Conservation (phyloP, 2,329 filamentous ascomycete genomes). For the Trichoderma koningiopsis region DNA sequence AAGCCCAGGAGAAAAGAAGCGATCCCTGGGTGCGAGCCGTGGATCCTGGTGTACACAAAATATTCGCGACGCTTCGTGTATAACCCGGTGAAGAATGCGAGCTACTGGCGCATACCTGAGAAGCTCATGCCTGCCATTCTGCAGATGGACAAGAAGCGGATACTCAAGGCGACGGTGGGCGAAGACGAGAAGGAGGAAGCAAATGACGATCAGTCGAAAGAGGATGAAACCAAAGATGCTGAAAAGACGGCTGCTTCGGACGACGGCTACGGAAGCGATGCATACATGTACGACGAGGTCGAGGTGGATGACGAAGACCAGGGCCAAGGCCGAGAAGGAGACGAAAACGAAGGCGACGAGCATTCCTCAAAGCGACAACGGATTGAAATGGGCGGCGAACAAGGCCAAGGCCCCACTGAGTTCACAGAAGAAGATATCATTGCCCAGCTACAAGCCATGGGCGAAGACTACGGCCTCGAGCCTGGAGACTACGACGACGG, state of each 20-base stretch:
- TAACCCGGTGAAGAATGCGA: slow-evolving; percentile 82
- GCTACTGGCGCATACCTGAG: slow-evolving; percentile 92
- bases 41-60: slow-evolving; percentile 92
- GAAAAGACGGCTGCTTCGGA: neutral
- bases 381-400: slow-evolving; percentile 49
- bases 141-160: slow-evolving; percentile 71
- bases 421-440: slow-evolving; percentile 95
- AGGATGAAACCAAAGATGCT: neutral
- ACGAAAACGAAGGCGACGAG: slow-evolving; percentile 39
- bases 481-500: slow-evolving; percentile 75
- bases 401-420: slow-evolving; percentile 62
- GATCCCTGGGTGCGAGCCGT: slow-evolving; percentile 82
- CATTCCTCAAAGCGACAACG: slow-evolving; percentile 64
- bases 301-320: slow-evolving; percentile 56
- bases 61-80: slow-evolving; percentile 87
- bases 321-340: slow-evolving; percentile 37
- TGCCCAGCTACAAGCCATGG: slow-evolving; percentile 88
- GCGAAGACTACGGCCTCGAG: slow-evolving; percentile 77
- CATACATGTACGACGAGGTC: slow-evolving; percentile 73
- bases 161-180: slow-evolving; percentile 56
- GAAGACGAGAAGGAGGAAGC: slow-evolving; percentile 19
- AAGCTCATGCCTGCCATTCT: slow-evolving; percentile 79
- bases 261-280: slow-evolving; percentile 58
- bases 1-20: slow-evolving; percentile 76
- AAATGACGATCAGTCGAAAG: neutral